These are phyloP conservation scores for Dianthus caryophyllus DNA, from an alignment of 148 eudicot species.

Conservation along the genomic window DNA sequence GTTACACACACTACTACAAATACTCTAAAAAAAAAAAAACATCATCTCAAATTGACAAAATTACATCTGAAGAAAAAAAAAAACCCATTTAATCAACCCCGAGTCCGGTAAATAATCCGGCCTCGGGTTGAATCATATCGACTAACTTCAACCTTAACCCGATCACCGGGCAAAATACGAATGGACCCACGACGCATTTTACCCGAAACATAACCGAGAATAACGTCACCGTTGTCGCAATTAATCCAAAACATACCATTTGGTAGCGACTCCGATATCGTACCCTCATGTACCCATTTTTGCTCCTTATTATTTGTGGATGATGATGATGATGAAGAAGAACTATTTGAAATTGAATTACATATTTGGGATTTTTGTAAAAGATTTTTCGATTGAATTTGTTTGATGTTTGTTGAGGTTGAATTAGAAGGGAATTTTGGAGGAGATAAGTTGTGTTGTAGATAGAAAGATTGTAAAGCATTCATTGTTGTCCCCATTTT, in stretches of 20 bases:
- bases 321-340: too few relatives aligned
- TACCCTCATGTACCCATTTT: constrained; percentile 17
- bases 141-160: constrained; percentile 25
- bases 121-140: constrained; percentile 19
- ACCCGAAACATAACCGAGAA: constrained; percentile 12
- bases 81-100: neutral
- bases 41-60: neutral
- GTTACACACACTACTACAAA: neutral
- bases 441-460: neutral
- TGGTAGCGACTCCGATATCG: constrained; percentile 15
- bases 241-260: constrained; percentile 18
- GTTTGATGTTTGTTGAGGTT: too few relatives aligned
- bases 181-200: constrained; percentile 9
- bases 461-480: constrained; percentile 8
- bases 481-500: constrained; percentile 17
- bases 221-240: constrained; percentile 8
- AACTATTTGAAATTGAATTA: neutral
- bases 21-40: neutral
- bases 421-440: neutral
- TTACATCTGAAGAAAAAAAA: too few relatives aligned
- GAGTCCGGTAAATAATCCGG: constrained; percentile 14
- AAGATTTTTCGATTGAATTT: neutral
- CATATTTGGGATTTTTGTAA: neutral
- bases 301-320: constrained; percentile 1
- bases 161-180: constrained; percentile 9